Percentiles rank a stretch among this genome's conserved stretches.
Conservation (phyloP, 352 stramenopile genomes). For the Globisporangium nagaii region DNA sequence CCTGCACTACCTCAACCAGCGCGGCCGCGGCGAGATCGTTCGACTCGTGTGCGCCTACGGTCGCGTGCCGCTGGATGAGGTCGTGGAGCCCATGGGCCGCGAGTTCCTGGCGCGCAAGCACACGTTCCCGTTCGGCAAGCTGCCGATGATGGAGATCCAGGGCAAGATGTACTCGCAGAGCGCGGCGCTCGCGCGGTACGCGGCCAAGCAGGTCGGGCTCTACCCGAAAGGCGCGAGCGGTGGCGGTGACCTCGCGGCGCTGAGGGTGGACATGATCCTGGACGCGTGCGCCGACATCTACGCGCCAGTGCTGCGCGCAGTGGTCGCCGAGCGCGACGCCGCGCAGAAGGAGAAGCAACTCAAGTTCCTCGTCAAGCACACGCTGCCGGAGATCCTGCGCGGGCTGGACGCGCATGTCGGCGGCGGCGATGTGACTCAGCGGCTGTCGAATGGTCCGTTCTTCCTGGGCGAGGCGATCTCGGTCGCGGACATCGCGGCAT, state of each 20-base stretch:
- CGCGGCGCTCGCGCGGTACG: slow-evolving; percentile 34
- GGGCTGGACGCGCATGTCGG: slow-evolving; percentile 17
- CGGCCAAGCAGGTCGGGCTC: slow-evolving; percentile 28
- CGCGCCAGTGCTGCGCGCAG: slow-evolving; percentile 15
- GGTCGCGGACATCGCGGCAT: slow-evolving; percentile 31
- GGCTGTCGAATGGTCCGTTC: slow-evolving; percentile 14
- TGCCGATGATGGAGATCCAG: slow-evolving; percentile 42
- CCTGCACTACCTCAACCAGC: slow-evolving; percentile 40
- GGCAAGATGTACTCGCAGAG: slow-evolving; percentile 27
- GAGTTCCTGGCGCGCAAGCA: slow-evolving; percentile 28
- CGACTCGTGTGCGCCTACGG: slow-evolving; percentile 35
- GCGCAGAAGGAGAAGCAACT: slow-evolving; percentile 21
- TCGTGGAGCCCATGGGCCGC: slow-evolving; percentile 18
- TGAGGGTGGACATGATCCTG: slow-evolving; percentile 33
- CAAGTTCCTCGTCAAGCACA: slow-evolving; percentile 21
- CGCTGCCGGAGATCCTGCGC: slow-evolving; percentile 19
- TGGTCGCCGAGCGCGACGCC: slow-evolving; percentile 22
- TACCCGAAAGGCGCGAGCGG: slow-evolving; percentile 28
- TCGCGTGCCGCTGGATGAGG: slow-evolving; percentile 31
- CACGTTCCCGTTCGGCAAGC: slow-evolving; percentile 30
- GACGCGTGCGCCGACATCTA: slow-evolving; percentile 22
- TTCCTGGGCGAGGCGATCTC: slow-evolving; percentile 28
- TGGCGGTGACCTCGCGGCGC: slow-evolving; percentile 18
- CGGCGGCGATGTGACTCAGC: not conserved
- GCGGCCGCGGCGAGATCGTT: slow-evolving; percentile 35